Evolutionary conservation across 768 basidiomycete genomes (phyloP).

Genomic region (Bullera alba): DNA sequence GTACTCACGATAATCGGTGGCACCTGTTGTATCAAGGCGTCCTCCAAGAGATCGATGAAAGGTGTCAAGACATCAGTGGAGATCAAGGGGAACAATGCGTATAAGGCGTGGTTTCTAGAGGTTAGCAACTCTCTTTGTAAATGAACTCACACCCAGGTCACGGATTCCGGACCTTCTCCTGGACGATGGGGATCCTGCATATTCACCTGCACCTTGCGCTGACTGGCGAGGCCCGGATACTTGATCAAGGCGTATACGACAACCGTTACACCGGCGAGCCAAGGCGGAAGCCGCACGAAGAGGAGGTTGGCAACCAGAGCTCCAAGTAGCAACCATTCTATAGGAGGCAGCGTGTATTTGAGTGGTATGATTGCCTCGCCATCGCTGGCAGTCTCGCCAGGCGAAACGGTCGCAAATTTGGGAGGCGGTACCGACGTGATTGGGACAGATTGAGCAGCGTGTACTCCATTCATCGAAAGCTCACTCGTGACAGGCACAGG

Average conservation of each 20-base stretch:
- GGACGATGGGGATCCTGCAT: background rate
- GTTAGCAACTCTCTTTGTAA: too few species aligned
- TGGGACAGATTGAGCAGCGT: too few species aligned
- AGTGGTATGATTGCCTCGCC: too few species aligned
- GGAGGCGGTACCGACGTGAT: too few species aligned
- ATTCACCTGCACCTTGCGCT: too few species aligned
- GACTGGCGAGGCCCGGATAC: too few species aligned
- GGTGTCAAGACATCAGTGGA: conserved; percentile 44
- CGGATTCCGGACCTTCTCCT: background rate
- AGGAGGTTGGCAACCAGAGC: background rate
- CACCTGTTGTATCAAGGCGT: conserved; percentile 41
- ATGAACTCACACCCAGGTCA: background rate
- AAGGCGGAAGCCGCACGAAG: background rate
- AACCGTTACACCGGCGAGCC: too few species aligned
- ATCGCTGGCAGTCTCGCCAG: too few species aligned
- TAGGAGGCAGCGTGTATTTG: background rate
- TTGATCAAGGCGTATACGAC: too few species aligned
- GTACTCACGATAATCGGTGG: conserved; percentile 40
- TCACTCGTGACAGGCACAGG: background rate
- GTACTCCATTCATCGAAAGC: too few species aligned
- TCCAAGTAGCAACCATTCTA: background rate
- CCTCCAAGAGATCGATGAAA: conserved; percentile 46
- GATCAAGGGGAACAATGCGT: conserved; percentile 42
- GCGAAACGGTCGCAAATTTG: too few species aligned
- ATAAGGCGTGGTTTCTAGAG: conserved; percentile 37